Evolutionary conservation across 495 filamentous ascomycete genomes (phyloP), one percentile per base, ranked within the genome.

Genomic region (Lepidopterella palustris): DNA sequence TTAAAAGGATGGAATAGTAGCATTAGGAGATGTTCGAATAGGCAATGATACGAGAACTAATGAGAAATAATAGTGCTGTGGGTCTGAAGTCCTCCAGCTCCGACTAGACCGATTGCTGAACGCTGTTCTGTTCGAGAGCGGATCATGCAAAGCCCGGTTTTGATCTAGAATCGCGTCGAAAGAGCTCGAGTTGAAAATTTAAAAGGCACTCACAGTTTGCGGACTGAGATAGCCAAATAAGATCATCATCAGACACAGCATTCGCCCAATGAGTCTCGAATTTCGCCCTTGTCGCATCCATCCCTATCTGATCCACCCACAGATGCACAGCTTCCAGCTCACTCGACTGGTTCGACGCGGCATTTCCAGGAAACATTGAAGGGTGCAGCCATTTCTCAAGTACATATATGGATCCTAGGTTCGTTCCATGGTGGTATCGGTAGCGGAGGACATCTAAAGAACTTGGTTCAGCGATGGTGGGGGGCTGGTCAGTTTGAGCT

Each of bases 381-480:
- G 60, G 60, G 27, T 63, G 68, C 2, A 83, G 71, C 80, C 79
- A 83, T 67, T 76, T 71, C 65, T 84, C 82, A 5, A 83, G 73
- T 18, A 82, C 71, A 68, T 80, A 85, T 53, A 81, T 72, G 23
- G 76, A 75, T 35, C 82, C 81, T 18, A 84, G 68, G 58, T 83
- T 84, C 3, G 73, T 72, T 18, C 80, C 81, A 66, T 83, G 77
- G 58, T 82, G 79, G 64, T 77, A 80, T 52, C 81, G 77, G 65
- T 81, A 82, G 13, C 78, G 71, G 27, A 77, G 67, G 35, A 80
- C 68, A 60, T 83, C 79, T 40, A 65, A 55, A 5, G 66, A 48
- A 23, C 73, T 74, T 11, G 79, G 74, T 6, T 72, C 59, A 32
- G 57, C 51, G 28, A 76, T 68, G 11, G 53, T 56, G n/a, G 70